Evolutionary conservation across 164 flowering plant genomes (phyloP), one percentile per base, ranked within the genome.

Genomic region (Paratinospora sagittata): DNA sequence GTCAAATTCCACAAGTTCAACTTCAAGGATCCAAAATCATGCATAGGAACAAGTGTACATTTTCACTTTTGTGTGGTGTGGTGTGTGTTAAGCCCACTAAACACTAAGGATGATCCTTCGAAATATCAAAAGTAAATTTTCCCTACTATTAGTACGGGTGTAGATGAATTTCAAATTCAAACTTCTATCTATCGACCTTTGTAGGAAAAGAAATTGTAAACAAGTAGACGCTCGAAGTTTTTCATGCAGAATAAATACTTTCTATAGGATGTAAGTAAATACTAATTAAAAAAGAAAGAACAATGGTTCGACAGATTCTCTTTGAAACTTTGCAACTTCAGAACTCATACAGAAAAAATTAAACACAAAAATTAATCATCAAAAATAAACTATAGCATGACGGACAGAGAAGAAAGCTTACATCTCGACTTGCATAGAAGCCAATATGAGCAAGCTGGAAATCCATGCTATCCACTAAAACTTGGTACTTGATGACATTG

Each of bases 391-490:
- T 55, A 55, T 55, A 3, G 61, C 21, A 55, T 8, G n/a, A 55
- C 23, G 58, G 24, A 52, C 60, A 16, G 57, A 69, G 61, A 77
- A 71, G 55, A 49, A 34, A 68, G 11, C 90, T 88, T 89, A 95
- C 99, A 83, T 95, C 93, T 77, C 84, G 89, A 76, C 79, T 86
- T 21, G 99, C 91, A 80, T 86, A 95, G 52, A 95, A 80, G 61
- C 99, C 99, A 79, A 95, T 84, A 72, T 92, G 99, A 41, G 97
- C 88, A 65, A 85, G 92, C 68, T 84, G 91, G 78, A 79, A 81
- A 76, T 96, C 98, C 96, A 90, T 90, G 83, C 93, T 90, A 65
- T 91, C 96, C 78, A 93, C 95, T 27, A 93, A 88, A 77, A 93
- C 99, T 84, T 89, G 97, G 82, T 86, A 85, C 76, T 61, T 88